Evolutionary conservation across 371 early-diverging fungal species (phyloP), one percentile per base, ranked within the genome.

Genomic region (Basidiobolus meristosporus): DNA sequence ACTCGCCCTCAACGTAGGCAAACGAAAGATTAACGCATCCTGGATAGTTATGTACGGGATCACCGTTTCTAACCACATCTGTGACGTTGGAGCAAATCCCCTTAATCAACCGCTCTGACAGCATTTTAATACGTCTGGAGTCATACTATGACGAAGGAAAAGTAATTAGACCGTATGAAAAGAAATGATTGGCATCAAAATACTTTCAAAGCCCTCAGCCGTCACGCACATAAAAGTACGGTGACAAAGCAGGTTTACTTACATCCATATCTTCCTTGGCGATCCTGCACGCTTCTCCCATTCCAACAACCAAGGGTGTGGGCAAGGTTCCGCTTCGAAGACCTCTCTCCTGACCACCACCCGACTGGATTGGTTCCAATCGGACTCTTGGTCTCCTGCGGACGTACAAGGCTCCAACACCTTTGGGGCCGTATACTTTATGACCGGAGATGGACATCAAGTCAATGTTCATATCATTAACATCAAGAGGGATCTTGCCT

Each of bases 1-100:
- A 93, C 64, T 99, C 99, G 41, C 99, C 99, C 65, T 99, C 99
- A 15, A 99, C 93, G 60, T 93, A 98, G 2, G 93, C 83, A 56
- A 99, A 99, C n/a, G 96, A 95, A 38, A 99, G 63, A 56, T 99
- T 99, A 44, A 98, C 81, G 58, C 99, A 99, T 23, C 95, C 92
- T 11, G 89, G 87, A 51, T 89, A 93, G 11, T 65, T 60, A 11
- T 68, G 53, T 15, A 66, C 67, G 9, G 77, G 67, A 47, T 87
- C 88, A 38, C 95, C 97, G 50, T 96, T 96, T 31, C 90, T 79
- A 42, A 78, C 69, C 0, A 93, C 89, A 48, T 87, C 68, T 21
- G 66, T 56, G 10, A 96, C 69, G 34, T 82, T 58, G 32, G 72
- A 58, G 23, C 62, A 73, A 44, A 96, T 79, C 2, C 88, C 82